phyloP scores from a whole-genome alignment of 1,284 basidiomycete genomes.

The Trichosporon inkin region DNA sequence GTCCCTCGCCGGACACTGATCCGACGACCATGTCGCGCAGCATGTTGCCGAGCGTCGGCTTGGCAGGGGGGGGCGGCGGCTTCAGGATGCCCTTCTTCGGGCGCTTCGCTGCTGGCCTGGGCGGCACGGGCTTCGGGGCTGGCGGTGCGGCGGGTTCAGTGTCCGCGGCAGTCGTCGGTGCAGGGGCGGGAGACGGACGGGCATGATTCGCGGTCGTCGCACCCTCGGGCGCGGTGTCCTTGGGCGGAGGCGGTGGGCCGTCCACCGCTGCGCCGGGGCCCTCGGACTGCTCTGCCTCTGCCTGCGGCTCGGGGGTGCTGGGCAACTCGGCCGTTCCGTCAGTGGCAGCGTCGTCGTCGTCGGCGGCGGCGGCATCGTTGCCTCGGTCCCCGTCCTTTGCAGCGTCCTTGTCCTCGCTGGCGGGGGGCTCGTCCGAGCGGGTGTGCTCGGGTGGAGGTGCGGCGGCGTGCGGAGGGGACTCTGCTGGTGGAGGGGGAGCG shows the following conservation, averaged over 20 bases:
- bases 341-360: no score
- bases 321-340: no score
- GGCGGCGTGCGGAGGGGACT: neutral
- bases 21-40: slow-evolving; percentile 44
- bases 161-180: neutral
- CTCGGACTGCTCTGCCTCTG: no score
- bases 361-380: neutral
- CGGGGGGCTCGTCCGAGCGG: neutral
- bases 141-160: neutral
- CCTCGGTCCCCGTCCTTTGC: neutral
- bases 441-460: neutral
- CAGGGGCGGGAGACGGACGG: neutral
- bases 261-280: no score
- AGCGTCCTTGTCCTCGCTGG: neutral
- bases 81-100: slow-evolving; percentile 49
- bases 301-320: no score
- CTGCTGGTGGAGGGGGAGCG: neutral
- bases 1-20: slow-evolving; percentile 33
- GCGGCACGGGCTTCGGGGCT: neutral
- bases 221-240: neutral
- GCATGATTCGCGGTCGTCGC: neutral
- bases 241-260: neutral
- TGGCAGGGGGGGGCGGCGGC: slow-evolving; percentile 48
- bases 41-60: slow-evolving; percentile 45
- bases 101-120: neutral